Base-by-base conservation (phyloP, 1,284 basidiomycete genomes). In the Cyathus pygmaeus region DNA sequence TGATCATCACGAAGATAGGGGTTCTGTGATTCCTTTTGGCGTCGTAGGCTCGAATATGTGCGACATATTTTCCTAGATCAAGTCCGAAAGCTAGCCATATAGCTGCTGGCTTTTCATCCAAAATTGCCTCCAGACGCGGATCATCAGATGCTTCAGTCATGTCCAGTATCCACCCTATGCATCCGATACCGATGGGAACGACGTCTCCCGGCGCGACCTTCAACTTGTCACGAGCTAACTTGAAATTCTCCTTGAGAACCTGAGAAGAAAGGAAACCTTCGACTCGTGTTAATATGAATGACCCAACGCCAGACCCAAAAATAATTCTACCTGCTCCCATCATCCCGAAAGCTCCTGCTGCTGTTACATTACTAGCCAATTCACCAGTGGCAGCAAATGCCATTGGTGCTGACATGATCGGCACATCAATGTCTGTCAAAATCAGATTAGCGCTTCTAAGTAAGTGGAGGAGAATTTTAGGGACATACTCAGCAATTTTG, bases 61-160 rank as follows among this genome's bases (percentile, higher is more conserved):
- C 59, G 21, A 78, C 63, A 46, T 76, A 73, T 52, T 72, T 73
- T 6, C 70, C 69, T 0, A 79, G 59, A 55, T 77, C 69, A 4
- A n/a, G 51, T 17, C 78, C 76, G 54, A 79, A 78, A 1, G 76
- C 72, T 24, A 79, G 68, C 72, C 74, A 75, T 21, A 79, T 57
- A 1, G 73, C 74, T 3, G 55, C 53, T 1, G 73, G 73, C 15
- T 59, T 56, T 58, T 77, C 71, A 19, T 71, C 71, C 10, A 79
- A 61, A 7, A 73, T 61, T 1, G 65, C 65, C 10, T 60, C 55
- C 10, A 79, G 55, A n/a, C 74, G 70, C 11, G 73, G 72, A 50
- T 72, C 73, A n/a, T 65, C 62, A 0, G 70, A 67, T 4, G n/a
- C 21, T 55, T 77, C 72, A 4, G 71, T 73, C n/a, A 33, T 68